These are phyloP conservation scores for Penicillium sclerotiorum DNA, from an alignment of 2,329 filamentous ascomycete species.

Conservation along the genomic window DNA sequence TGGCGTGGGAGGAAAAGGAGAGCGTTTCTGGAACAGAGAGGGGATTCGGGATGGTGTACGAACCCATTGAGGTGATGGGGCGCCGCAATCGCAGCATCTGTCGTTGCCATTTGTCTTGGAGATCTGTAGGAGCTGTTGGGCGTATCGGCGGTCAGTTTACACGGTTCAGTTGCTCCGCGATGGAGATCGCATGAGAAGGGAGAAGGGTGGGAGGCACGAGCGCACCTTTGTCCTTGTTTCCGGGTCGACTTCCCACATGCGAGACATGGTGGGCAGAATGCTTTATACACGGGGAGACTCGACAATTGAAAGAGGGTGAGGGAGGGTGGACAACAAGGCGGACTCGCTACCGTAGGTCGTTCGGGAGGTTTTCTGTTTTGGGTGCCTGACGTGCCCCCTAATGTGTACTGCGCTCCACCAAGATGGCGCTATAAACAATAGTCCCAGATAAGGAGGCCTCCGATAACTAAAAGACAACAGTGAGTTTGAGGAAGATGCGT, in stretches of 20 bases:
- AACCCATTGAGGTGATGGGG: slow-evolving; percentile 97
- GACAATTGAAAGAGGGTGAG: slow-evolving; percentile 10
- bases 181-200: not conserved
- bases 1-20: not conserved
- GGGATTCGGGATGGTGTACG: slow-evolving; percentile 32
- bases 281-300: slow-evolving; percentile 10
- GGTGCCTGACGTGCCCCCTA: slow-evolving; percentile 11
- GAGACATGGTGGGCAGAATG: slow-evolving; percentile 49
- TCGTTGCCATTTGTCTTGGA: slow-evolving; percentile 90
- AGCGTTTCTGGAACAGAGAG: not conserved
- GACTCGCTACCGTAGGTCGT: slow-evolving; percentile 8
- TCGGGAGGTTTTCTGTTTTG: slow-evolving; percentile 11
- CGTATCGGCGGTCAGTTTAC: slow-evolving; percentile 14
- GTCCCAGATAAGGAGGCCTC: not conserved
- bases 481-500: slow-evolving; percentile 3
- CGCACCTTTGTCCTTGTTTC: slow-evolving; percentile 91
- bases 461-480: not conserved
- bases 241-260: slow-evolving; percentile 99
- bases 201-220: not conserved
- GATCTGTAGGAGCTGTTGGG: slow-evolving; percentile 75
- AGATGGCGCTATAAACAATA: not conserved
- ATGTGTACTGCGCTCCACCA: slow-evolving; percentile 8
- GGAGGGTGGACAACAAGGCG: slow-evolving; percentile 3
- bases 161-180: not conserved
- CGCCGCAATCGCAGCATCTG: slow-evolving; percentile 90